Evolutionary conservation across 495 filamentous ascomycete genomes (phyloP).

Genomic region (Lentithecium fluviatile): DNA sequence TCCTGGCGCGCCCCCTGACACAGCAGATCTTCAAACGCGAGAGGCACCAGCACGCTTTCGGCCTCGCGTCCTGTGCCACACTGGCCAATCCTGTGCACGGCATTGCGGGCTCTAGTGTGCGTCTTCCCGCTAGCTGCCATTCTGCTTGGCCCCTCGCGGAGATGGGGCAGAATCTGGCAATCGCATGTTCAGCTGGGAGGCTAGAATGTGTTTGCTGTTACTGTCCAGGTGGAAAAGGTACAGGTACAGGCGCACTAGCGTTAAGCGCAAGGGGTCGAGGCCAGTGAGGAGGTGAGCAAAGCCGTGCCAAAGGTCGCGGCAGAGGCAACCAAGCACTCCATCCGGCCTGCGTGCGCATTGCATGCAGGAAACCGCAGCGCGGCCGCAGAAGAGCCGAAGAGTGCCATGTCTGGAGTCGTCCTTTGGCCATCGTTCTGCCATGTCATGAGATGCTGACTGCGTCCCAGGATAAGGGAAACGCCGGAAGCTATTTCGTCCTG

Average conservation of each 20-base stretch:
- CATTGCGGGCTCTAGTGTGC: conserved; percentile 12
- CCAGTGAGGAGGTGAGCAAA: background rate
- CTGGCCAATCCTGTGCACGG: conserved; percentile 19
- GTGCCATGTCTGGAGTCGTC: background rate
- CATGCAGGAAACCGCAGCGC: background rate
- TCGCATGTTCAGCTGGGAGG: background rate
- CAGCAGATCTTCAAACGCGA: conserved; percentile 12
- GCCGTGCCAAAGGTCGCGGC: too few species aligned
- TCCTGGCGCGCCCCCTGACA: conserved; percentile 15
- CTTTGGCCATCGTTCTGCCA: background rate
- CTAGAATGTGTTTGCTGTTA: background rate
- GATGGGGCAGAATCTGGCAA: conserved; percentile 5
- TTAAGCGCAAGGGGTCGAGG: conserved; percentile 7
- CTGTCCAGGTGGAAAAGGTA: background rate
- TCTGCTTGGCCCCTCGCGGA: background rate
- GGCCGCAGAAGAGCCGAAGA: background rate
- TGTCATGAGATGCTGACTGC: background rate
- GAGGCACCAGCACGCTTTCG: conserved; percentile 5
- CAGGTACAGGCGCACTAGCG: background rate
- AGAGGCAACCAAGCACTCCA: too few species aligned
- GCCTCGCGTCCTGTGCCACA: conserved; percentile 2
- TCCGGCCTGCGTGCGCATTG: background rate
- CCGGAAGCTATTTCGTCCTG: background rate
- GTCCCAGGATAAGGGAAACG: background rate
- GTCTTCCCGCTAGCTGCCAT: conserved; percentile 10